Conservation (phyloP, 2,329 filamentous ascomycete species). For the Fusarium staphyleae region DNA sequence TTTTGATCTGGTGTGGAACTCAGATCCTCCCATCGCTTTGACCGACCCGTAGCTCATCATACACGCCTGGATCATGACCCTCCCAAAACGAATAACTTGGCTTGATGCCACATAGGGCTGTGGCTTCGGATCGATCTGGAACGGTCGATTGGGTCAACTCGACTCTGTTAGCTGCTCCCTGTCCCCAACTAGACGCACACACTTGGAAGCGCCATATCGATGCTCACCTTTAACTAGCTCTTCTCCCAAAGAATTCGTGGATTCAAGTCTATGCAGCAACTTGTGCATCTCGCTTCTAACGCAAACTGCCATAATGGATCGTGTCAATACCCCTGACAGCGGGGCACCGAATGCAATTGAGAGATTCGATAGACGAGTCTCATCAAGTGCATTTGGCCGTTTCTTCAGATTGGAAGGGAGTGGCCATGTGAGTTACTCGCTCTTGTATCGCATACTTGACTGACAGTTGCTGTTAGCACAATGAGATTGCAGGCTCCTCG, state of each 20-base stretch:
- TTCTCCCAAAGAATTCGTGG: not conserved
- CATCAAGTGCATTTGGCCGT: constrained; percentile 19
- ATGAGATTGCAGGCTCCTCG: constrained; percentile 61
- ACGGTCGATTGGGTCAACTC: not conserved
- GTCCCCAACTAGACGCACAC: too few relatives aligned
- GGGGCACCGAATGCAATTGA: not conserved
- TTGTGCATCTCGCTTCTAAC: too few relatives aligned
- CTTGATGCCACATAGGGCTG: not conserved
- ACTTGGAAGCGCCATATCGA: too few relatives aligned
- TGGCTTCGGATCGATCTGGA: constrained; percentile 1
- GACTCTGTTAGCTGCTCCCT: not conserved
- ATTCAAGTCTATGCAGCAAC: too few relatives aligned
- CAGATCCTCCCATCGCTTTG: constrained; percentile 4
- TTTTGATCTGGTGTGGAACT: not conserved
- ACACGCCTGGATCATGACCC: too few relatives aligned
- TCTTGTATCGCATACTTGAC: not conserved
- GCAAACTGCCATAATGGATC: constrained; percentile 7
- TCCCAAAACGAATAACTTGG: not conserved
- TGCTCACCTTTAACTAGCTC: not conserved
- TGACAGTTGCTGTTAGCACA: constrained; percentile 24
- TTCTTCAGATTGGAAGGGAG: constrained; percentile 30
- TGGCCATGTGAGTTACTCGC: constrained; percentile 16
- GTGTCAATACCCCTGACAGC: not conserved
- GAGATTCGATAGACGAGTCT: constrained; percentile 12
- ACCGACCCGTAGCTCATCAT: not conserved